Evolutionary conservation across 2,329 filamentous ascomycete species (phyloP).

Genomic region (Penicillium verrucosum): DNA sequence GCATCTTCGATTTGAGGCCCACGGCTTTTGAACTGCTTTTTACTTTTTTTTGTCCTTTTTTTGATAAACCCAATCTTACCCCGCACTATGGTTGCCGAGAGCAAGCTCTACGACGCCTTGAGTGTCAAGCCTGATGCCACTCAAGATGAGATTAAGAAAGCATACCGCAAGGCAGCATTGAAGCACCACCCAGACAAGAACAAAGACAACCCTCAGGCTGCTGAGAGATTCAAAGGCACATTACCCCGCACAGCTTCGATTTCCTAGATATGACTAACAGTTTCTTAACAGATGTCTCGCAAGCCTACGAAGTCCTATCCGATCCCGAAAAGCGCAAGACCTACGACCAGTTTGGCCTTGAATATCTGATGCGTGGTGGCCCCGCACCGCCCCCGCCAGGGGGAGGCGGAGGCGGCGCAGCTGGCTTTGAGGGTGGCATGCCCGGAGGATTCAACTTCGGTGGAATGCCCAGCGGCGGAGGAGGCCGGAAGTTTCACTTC

Average conservation of each 20-base stretch:
- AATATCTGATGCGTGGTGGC: conserved; percentile 83
- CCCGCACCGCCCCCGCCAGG: conserved; percentile 61
- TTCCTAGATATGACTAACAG: background rate
- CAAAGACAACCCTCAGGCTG: conserved; percentile 78
- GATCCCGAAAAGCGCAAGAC: conserved; percentile 95
- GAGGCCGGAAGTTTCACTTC: conserved; percentile 47
- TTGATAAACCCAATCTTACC: conserved; percentile 11
- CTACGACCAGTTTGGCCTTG: conserved; percentile 92
- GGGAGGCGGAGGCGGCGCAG: conserved; percentile 50
- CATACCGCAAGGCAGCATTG: conserved; percentile 74
- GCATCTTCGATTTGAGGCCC: background rate
- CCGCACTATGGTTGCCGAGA: conserved; percentile 78
- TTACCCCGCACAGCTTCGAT: conserved; percentile 6
- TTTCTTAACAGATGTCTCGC: conserved; percentile 67
- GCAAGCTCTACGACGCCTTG: conserved; percentile 88
- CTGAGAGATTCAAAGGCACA: conserved; percentile 86
- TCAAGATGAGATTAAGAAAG: conserved; percentile 97
- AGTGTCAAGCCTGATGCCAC: conserved; percentile 73
- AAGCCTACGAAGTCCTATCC: conserved; percentile 96
- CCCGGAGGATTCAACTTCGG: conserved; percentile 52
- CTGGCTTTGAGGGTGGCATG: conserved; percentile 59
- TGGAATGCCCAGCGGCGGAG: conserved; percentile 53
- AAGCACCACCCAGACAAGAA: conserved; percentile 98
- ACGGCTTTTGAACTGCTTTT: background rate
- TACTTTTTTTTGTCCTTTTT: background rate